These are phyloP conservation scores for Fusarium sp. DNA, from an alignment of 2,329 filamentous ascomycete genomes.

Conservation along the genomic window DNA sequence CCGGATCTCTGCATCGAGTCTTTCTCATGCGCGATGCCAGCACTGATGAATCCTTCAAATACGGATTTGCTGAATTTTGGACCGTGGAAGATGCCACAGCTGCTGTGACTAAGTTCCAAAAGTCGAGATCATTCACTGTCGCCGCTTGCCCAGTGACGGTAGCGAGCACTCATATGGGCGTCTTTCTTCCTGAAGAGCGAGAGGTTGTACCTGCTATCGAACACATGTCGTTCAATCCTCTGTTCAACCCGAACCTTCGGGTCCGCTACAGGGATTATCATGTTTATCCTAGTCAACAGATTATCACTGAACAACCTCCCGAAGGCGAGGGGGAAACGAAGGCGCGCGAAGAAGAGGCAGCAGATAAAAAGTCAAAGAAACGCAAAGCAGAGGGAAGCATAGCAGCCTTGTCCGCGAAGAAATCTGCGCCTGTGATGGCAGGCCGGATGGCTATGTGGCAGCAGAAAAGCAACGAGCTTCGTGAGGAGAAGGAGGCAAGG, in stretches of 20 bases:
- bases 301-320: slow-evolving; percentile 65
- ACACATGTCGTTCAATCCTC: slow-evolving; percentile 74
- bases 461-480: slow-evolving; percentile 57
- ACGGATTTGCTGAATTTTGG: slow-evolving; percentile 86
- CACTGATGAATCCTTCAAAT: slow-evolving; percentile 79
- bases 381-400: slow-evolving; percentile 60
- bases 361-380: slow-evolving; percentile 61
- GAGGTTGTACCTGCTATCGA: slow-evolving; percentile 65
- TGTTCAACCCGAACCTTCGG: slow-evolving; percentile 73
- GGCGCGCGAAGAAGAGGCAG: slow-evolving; percentile 42
- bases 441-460: slow-evolving; percentile 60
- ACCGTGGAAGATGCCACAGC: slow-evolving; percentile 79
- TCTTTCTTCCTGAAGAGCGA: slow-evolving; percentile 80
- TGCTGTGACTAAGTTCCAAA: slow-evolving; percentile 77
- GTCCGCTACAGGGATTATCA: slow-evolving; percentile 82
- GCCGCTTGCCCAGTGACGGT: slow-evolving; percentile 76
- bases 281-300: slow-evolving; percentile 74
- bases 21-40: slow-evolving; percentile 79
- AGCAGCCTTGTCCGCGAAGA: slow-evolving; percentile 50
- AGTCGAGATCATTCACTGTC: slow-evolving; percentile 80
- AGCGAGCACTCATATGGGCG: slow-evolving; percentile 83
- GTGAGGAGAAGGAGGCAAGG: slow-evolving; percentile 34
- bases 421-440: slow-evolving; percentile 57
- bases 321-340: slow-evolving; percentile 48
- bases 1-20: slow-evolving; percentile 79